Conservation (phyloP, 2,329 filamentous ascomycete species). For the Colletotrichum coccodes region DNA sequence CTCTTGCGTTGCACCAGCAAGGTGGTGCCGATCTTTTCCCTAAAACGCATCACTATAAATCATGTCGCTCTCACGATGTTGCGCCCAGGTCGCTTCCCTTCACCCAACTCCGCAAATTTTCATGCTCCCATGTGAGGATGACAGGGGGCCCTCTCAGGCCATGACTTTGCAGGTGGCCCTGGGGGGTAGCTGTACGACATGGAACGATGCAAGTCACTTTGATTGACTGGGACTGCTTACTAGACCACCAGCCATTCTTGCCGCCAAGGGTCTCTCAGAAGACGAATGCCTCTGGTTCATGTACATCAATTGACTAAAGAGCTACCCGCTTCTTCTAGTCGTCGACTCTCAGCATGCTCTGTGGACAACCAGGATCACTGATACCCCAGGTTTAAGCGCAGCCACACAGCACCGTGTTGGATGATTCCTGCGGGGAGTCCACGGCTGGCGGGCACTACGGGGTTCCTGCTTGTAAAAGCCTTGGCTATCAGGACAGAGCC, state of each 20-base stretch:
- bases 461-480: constrained; percentile 20
- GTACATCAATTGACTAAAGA: neutral
- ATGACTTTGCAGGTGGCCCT: neutral
- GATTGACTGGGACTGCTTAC: neutral
- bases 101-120: neutral
- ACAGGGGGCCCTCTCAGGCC: neutral
- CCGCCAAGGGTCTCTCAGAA: neutral
- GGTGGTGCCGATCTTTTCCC: constrained; percentile 6
- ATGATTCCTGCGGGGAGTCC: neutral
- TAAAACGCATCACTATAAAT: neutral
- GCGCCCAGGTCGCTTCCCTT: constrained; percentile 26
- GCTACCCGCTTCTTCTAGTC: neutral
- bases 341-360: neutral
- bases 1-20: constrained; percentile 3
- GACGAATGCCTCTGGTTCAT: neutral
- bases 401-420: neutral
- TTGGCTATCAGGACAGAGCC: constrained; percentile 3
- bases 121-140: neutral
- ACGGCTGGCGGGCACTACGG: neutral
- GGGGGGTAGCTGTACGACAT: neutral
- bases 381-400: constrained; percentile 4
- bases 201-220: constrained; percentile 2
- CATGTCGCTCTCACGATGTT: constrained; percentile 12
- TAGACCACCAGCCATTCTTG: neutral
- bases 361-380: neutral